A percentile compares a stretch with the other conserved stretches of the same genome.
Evolutionary conservation across 805 yeast genomes (phyloP).

Genomic region (Candida ovalis): DNA sequence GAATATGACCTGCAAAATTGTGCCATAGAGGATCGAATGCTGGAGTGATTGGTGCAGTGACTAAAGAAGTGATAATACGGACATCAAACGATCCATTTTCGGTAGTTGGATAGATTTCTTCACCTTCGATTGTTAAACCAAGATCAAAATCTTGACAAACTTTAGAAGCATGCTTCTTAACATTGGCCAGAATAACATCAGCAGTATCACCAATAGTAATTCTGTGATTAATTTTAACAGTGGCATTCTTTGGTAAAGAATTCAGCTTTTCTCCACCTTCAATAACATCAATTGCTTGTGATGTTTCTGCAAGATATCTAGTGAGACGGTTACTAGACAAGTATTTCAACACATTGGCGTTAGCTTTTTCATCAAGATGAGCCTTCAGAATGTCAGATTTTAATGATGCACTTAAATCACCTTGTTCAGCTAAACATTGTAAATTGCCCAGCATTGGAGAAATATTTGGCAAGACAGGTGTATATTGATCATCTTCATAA

Average conservation of each 20-base stretch:
- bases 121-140: conserved; percentile 38
- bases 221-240: conserved; percentile 55
- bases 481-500: conserved; percentile 54
- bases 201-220: conserved; percentile 53
- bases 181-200: conserved; percentile 37
- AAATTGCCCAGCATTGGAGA: conserved; percentile 57
- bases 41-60: conserved; percentile 40
- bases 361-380: conserved; percentile 33
- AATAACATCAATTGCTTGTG: conserved; percentile 63
- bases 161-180: conserved; percentile 32
- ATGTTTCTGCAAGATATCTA: conserved; percentile 48
- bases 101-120: conserved; percentile 29
- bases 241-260: conserved; percentile 64
- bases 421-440: conserved; percentile 59
- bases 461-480: conserved; percentile 39
- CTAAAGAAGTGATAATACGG: conserved; percentile 22
- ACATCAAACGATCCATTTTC: conserved; percentile 42
- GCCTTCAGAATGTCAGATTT: conserved; percentile 34
- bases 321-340: conserved; percentile 17
- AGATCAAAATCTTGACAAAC: conserved; percentile 46
- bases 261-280: conserved; percentile 70
- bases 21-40: conserved; percentile 35
- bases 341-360: conserved; percentile 31
- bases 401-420: conserved; percentile 25
- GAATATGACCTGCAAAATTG: conserved; percentile 47